phyloP scores from a whole-genome alignment of 2,329 filamentous ascomycete genomes.

The Penicillium sp. region DNA sequence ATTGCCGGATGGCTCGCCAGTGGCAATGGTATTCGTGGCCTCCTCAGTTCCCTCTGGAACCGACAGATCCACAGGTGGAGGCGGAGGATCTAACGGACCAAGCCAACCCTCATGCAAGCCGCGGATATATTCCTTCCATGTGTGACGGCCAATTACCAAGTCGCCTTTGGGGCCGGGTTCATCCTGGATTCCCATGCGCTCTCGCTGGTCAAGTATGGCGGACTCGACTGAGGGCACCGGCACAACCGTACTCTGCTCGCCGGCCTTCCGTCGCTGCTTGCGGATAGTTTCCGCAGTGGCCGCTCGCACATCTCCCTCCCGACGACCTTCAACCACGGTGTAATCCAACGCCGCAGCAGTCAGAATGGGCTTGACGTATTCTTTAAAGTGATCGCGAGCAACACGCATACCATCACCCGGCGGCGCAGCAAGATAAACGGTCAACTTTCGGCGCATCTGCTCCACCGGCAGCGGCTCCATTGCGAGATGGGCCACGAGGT shows the following conservation, averaged over 20 bases:
- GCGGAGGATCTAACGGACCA: conserved; percentile 62
- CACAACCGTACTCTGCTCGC: conserved; percentile 47
- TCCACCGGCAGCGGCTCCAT: conserved; percentile 67
- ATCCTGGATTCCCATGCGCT: conserved; percentile 61
- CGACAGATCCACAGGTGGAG: conserved; percentile 18
- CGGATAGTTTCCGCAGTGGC: conserved; percentile 82
- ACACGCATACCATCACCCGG: conserved; percentile 77
- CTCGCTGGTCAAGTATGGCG: conserved; percentile 59
- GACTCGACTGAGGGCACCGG: conserved; percentile 52
- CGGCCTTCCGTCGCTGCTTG: conserved; percentile 56
- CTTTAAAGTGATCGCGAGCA: conserved; percentile 91
- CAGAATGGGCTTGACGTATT: conserved; percentile 90
- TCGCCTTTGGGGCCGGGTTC: conserved; percentile 75
- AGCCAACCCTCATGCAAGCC: conserved; percentile 96
- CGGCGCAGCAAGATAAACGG: conserved; percentile 77
- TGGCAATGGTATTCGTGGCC: conserved; percentile 25
- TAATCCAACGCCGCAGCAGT: conserved; percentile 88
- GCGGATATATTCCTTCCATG: conserved; percentile 96
- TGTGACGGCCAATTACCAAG: conserved; percentile 80
- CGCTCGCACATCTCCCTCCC: conserved; percentile 86
- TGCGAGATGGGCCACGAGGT: conserved; percentile 76
- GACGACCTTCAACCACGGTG: conserved; percentile 87
- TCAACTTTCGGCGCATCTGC: conserved; percentile 74
- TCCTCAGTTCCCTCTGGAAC: conserved; percentile 23
- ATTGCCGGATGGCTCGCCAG: conserved; percentile 15